Evolutionary conservation across 2,329 filamentous ascomycete genomes (phyloP), one percentile per base, ranked within the genome.

Genomic region (Diatrype stigma): DNA sequence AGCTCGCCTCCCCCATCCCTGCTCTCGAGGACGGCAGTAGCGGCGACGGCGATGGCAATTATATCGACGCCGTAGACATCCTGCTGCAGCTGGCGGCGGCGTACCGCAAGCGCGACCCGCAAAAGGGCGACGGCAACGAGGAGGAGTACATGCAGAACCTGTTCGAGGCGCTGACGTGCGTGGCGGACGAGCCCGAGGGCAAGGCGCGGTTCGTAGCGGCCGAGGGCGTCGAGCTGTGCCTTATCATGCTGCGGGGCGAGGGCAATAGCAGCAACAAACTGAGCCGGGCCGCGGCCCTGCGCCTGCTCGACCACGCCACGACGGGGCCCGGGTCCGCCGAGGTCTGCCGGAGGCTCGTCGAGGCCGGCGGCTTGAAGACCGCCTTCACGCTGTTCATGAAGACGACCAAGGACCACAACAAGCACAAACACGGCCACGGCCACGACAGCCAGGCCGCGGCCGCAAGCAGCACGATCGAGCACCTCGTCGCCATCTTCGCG

Each of bases 91-190:
- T 96, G 0, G 80, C 95, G 0, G 89, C 92, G 1, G 75, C 85
- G 1, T 99, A 97, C 71, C 85, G 94, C 51, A 89, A 87, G 72
- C 81, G 85, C 46, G 92, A 99, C 64, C 94, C 94, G 0, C 81
- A 85, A 46, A 93, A 89, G 63, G 90, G 91, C 52, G 85, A 91
- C 52, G 85, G 86, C 30, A 86, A 94, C 47, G 94, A 97, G 68
- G 92, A 96, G 65, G 94, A 99, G 71, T 96, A 89, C 66, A 89
- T 95, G 65, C 90, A 96, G 69, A 96, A 99, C 58, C 66, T 96
- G 1, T 99, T 99, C 67, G 92, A 96, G 63, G 83, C 86, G 2
- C 67, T 97, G 17, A 89, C 89, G 1, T 95, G 89, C 59, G 72
- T 96, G 1, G 87, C 86, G 0, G 89, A 96, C 60, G 87, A 90